Percentiles rank a stretch among this genome's conserved stretches.
Evolutionary conservation across 495 filamentous ascomycete species (phyloP).

Genomic region (Penicillium odoratum): DNA sequence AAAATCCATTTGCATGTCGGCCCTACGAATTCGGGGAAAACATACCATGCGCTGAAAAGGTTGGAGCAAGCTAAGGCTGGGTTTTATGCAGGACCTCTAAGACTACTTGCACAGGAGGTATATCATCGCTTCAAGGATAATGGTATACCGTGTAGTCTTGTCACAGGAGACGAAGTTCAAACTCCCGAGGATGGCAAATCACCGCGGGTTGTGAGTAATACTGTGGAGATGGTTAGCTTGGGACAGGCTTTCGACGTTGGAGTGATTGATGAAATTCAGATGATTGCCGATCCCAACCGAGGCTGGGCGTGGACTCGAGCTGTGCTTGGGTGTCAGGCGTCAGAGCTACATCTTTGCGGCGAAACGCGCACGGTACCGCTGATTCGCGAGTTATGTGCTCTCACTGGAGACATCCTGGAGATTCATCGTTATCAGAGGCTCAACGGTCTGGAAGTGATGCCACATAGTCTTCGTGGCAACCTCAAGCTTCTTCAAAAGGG

Average conservation of each 20-base stretch:
- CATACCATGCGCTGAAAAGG: constrained; percentile 89
- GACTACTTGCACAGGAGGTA: constrained; percentile 91
- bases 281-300: constrained; percentile 78
- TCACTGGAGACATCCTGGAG: constrained; percentile 77
- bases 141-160: constrained; percentile 70
- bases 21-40: constrained; percentile 98
- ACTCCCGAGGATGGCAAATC: constrained; percentile 47
- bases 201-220: constrained; percentile 72
- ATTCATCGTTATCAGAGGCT: constrained; percentile 82
- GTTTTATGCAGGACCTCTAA: constrained; percentile 87
- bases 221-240: constrained; percentile 92
- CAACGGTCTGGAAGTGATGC: constrained; percentile 69
- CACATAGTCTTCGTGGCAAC: constrained; percentile 58
- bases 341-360: constrained; percentile 91
- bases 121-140: constrained; percentile 77
- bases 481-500: constrained; percentile 75
- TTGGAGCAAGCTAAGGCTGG: constrained; percentile 74
- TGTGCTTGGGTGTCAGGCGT: constrained; percentile 78
- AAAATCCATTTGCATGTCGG: constrained; percentile 93
- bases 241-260: constrained; percentile 75
- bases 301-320: constrained; percentile 99
- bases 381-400: constrained; percentile 74
- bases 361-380: constrained; percentile 80
- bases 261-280: constrained; percentile 98
- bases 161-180: constrained; percentile 89